Conservation (phyloP, 345 rosid genomes). For the Salix brachista region DNA sequence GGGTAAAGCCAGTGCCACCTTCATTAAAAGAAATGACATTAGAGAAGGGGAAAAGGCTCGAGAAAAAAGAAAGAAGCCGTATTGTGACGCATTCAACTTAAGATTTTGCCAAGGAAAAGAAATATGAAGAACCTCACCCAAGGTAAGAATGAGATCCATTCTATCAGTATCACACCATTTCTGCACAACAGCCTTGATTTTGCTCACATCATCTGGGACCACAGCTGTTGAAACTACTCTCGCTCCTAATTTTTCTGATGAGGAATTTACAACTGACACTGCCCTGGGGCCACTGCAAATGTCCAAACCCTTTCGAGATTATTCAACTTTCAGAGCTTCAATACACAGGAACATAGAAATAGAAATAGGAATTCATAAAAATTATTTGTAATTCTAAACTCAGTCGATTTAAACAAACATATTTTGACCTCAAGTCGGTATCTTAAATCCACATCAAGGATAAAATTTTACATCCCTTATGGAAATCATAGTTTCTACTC, state of each 20-base stretch:
- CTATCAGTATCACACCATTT: slow-evolving; percentile 75
- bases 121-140: slow-evolving; percentile 46
- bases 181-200: slow-evolving; percentile 58
- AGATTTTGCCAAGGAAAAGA: neutral
- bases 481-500: neutral
- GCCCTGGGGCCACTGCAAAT: slow-evolving; percentile 85
- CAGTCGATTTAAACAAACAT: neutral
- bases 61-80: slow-evolving; percentile 1
- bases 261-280: slow-evolving; percentile 60
- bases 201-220: slow-evolving; percentile 73
- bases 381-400: neutral
- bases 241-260: slow-evolving; percentile 82
- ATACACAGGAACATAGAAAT: neutral
- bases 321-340: neutral
- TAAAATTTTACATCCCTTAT: neutral
- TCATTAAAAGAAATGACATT: slow-evolving; percentile 15
- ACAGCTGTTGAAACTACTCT: slow-evolving; percentile 70
- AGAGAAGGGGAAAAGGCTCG: neutral
- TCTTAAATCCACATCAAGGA: neutral
- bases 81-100: neutral
- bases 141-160: slow-evolving; percentile 81
- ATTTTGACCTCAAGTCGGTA: neutral
- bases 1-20: slow-evolving; percentile 96
- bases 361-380: neutral
- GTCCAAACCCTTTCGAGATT: slow-evolving; percentile 12